Conservation (phyloP, 2,329 filamentous ascomycete genomes). For the Tympanopsis confertula region DNA sequence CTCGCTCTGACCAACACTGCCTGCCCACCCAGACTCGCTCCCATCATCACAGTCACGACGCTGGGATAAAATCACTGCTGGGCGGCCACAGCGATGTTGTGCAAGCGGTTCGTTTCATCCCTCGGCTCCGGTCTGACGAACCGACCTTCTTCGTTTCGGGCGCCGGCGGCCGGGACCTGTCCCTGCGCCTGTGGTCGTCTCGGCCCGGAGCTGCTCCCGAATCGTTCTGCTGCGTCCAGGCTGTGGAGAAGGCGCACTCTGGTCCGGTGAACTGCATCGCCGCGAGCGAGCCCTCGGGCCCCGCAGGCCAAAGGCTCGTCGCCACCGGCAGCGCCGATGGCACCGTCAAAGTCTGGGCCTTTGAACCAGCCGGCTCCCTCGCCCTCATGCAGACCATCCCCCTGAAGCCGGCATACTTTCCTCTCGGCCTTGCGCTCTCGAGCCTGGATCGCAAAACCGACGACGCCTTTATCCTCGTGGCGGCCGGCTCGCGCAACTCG, state of each 20-base stretch:
- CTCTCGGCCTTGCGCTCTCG: constrained; percentile 63
- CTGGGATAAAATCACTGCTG: constrained; percentile 57
- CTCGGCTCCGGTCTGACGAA: constrained; percentile 28
- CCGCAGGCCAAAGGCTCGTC: constrained; percentile 27
- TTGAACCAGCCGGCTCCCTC: constrained; percentile 31
- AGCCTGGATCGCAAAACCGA: constrained; percentile 35
- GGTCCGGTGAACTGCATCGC: constrained; percentile 63
- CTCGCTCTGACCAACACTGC: constrained; percentile 70
- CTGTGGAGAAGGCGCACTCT: constrained; percentile 49
- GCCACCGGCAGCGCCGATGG: constrained; percentile 75
- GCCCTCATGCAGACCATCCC: constrained; percentile 59
- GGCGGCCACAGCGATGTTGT: constrained; percentile 69
- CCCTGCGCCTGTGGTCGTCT: constrained; percentile 60
- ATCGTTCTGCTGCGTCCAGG: constrained; percentile 33
- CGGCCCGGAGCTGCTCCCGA: constrained; percentile 13
- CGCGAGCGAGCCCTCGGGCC: constrained; percentile 18
- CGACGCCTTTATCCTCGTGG: constrained; percentile 57
- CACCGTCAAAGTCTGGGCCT: constrained; percentile 57
- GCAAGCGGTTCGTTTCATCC: constrained; percentile 73
- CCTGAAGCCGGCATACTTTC: constrained; percentile 70
- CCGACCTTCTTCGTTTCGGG: constrained; percentile 61
- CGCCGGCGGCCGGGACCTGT: constrained; percentile 57
- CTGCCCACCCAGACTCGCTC: constrained; percentile 20
- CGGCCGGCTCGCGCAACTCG: constrained; percentile 68
- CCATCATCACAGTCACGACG: constrained; percentile 1